phyloP scores from a whole-genome alignment of 352 stramenopile species.

The Phytopythium vexans region DNA sequence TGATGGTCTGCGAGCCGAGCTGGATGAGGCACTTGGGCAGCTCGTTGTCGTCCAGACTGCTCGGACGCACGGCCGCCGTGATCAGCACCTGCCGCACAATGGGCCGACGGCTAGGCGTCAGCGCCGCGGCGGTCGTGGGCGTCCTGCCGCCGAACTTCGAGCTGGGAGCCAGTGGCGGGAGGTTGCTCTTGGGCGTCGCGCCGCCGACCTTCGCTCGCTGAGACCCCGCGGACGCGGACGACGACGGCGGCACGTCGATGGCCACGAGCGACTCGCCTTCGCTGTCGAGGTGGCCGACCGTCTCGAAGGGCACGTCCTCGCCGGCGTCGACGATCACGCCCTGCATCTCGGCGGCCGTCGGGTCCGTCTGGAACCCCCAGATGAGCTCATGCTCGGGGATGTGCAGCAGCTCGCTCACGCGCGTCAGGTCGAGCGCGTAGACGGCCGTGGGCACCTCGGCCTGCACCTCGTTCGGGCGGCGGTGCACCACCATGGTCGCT shows the following conservation, averaged over 20 bases:
- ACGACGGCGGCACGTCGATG: slow-evolving; percentile 5
- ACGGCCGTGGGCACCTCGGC: slow-evolving; percentile 52
- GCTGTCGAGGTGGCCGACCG: slow-evolving; percentile 33
- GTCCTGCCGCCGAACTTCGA: not conserved
- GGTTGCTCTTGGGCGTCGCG: slow-evolving; percentile 16
- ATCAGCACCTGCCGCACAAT: slow-evolving; percentile 57
- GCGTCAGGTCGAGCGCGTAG: slow-evolving; percentile 51
- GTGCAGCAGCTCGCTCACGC: slow-evolving; percentile 42
- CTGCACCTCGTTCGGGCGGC: slow-evolving; percentile 46
- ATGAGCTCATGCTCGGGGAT: slow-evolving; percentile 53
- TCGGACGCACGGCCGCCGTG: slow-evolving; percentile 53
- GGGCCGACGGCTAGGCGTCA: slow-evolving; percentile 18
- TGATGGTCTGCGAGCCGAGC: slow-evolving; percentile 67
- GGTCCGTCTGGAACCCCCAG: slow-evolving; percentile 51
- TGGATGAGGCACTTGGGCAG: slow-evolving; percentile 75
- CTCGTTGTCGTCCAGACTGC: slow-evolving; percentile 47
- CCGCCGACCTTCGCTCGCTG: not conserved
- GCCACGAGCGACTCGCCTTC: slow-evolving; percentile 11
- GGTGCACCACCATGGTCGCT: slow-evolving; percentile 40
- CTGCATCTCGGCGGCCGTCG: slow-evolving; percentile 65
- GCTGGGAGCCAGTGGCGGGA: slow-evolving; percentile 3
- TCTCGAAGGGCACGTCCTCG: slow-evolving; percentile 73
- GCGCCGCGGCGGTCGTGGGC: slow-evolving; percentile 4
- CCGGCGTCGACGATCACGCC: slow-evolving; percentile 74
- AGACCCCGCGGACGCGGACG: not conserved